Percentiles rank a stretch among this genome's conserved stretches.
These are phyloP conservation scores for Pseudohalonectria lignicola DNA, from an alignment of 2,329 filamentous ascomycete genomes.

Conservation along the genomic window DNA sequence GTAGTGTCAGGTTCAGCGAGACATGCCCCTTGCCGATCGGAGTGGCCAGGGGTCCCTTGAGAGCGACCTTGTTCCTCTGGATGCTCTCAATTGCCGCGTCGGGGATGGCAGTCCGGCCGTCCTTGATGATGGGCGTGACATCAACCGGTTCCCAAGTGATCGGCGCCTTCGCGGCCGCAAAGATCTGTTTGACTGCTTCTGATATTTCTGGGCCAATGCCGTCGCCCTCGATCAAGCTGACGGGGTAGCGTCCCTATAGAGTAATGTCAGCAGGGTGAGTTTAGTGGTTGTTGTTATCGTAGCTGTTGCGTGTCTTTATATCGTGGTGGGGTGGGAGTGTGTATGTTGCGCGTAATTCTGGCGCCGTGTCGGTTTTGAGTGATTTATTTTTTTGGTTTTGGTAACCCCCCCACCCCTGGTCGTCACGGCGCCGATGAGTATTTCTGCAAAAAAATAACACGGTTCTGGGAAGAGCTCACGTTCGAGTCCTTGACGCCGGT, in stretches of 20 bases:
- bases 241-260: constrained; percentile 79
- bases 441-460: too few relatives aligned
- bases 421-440: too few relatives aligned
- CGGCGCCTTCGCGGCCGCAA: constrained; percentile 82
- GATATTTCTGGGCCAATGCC: constrained; percentile 98
- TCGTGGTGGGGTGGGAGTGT: too few relatives aligned
- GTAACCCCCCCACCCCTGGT: too few relatives aligned
- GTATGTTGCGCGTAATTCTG: constrained; percentile 4
- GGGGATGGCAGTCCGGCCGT: constrained; percentile 92
- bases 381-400: too few relatives aligned
- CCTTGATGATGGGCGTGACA: constrained; percentile 84
- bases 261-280: constrained; percentile 16
- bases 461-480: constrained; percentile 42
- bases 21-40: constrained; percentile 98
- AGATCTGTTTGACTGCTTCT: constrained; percentile 98
- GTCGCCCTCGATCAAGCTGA: constrained; percentile 97
- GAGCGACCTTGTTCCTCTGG: constrained; percentile 88
- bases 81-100: constrained; percentile 89
- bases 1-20: constrained; percentile 95
- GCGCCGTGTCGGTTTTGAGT: constrained; percentile 21
- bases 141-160: constrained; percentile 97
- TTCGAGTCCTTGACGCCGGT: constrained; percentile 79
- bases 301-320: constrained; percentile 4
- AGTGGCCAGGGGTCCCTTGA: constrained; percentile 96
- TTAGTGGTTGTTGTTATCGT: constrained; percentile 1